phyloP scores from a whole-genome alignment of 768 basidiomycete species.

The Suillus cothurnatus region DNA sequence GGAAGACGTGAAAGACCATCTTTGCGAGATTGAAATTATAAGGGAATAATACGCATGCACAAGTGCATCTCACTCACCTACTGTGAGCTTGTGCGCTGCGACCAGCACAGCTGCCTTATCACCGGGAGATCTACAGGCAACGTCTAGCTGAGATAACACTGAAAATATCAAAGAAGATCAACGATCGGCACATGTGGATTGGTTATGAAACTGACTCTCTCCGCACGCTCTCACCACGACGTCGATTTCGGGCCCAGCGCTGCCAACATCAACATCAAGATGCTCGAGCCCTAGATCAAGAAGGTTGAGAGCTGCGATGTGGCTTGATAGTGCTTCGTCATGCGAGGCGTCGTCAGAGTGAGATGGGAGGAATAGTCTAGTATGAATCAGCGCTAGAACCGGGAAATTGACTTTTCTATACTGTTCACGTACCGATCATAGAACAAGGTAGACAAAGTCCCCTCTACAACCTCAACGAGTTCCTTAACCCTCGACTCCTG shows the following conservation, averaged over 20 bases:
- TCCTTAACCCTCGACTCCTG: constrained; percentile 53
- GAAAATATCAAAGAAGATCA: constrained; percentile 23
- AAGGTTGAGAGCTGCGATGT: constrained; percentile 90
- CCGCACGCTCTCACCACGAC: constrained; percentile 74
- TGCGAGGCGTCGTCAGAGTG: constrained; percentile 80
- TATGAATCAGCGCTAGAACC: not conserved
- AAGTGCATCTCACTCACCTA: constrained; percentile 55
- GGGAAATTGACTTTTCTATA: not conserved
- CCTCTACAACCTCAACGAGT: constrained; percentile 75
- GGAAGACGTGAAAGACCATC: constrained; percentile 78
- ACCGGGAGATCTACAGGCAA: constrained; percentile 56
- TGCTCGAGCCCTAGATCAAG: constrained; percentile 88
- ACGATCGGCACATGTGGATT: constrained; percentile 18
- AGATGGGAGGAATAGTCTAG: constrained; percentile 77
- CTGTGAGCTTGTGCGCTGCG: constrained; percentile 81
- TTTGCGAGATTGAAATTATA: constrained; percentile 26
- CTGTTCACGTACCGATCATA: constrained; percentile 72
- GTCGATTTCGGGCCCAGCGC: constrained; percentile 51
- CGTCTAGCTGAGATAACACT: constrained; percentile 58
- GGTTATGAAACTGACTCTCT: constrained; percentile 55
- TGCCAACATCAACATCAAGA: constrained; percentile 80
- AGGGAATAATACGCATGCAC: not conserved
- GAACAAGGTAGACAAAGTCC: constrained; percentile 66
- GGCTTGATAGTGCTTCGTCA: constrained; percentile 86
- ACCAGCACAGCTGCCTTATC: constrained; percentile 85